Evolutionary conservation across 257 asterid species (phyloP).

Genomic region (Solanum sitiens): DNA sequence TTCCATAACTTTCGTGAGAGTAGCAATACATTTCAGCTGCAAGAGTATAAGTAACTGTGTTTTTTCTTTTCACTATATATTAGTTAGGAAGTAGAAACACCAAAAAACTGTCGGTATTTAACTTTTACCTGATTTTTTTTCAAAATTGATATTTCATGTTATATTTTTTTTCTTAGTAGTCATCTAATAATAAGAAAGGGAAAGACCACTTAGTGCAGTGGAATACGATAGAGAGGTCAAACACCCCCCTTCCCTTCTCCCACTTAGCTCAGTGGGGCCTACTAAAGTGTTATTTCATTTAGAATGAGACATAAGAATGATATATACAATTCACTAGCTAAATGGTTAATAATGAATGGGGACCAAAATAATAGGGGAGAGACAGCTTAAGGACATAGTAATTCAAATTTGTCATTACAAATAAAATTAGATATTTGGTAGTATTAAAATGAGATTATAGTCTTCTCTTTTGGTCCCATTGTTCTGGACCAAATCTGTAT

Average conservation of each 20-base stretch:
- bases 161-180: background rate
- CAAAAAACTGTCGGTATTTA: rapidly evolving
- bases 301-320: background rate
- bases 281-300: background rate
- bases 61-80: background rate
- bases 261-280: too few relatives aligned
- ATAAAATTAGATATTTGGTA: constrained; percentile 10
- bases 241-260: too few relatives aligned
- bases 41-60: background rate
- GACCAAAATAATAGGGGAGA: constrained; percentile 5
- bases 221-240: background rate
- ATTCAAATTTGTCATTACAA: constrained; percentile 4
- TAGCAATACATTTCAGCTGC: background rate
- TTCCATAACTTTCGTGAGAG: background rate
- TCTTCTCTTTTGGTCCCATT: background rate
- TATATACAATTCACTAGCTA: background rate
- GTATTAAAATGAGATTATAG: constrained; percentile 2
- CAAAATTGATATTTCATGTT: background rate
- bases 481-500: background rate
- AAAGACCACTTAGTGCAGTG: background rate
- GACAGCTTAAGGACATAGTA: constrained; percentile 12
- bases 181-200: background rate
- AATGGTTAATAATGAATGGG: background rate
- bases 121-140: background rate
- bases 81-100: background rate